Percentiles rank a stretch among this genome's conserved stretches.
Evolutionary conservation across 148 eudicot species (phyloP).

Genomic region (Rhododendron henanense): DNA sequence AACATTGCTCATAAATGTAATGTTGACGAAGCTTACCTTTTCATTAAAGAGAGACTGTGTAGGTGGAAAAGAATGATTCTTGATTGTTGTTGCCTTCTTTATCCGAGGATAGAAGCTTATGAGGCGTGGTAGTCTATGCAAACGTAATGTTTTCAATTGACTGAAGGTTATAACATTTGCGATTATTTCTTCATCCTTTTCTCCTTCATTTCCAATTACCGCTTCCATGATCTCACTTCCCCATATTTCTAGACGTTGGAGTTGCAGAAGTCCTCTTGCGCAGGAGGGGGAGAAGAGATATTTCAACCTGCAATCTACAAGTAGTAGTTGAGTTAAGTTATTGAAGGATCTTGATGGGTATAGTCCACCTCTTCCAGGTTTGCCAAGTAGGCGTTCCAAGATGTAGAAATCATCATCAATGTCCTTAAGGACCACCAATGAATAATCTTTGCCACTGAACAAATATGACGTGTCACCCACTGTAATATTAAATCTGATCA

Average conservation of each 20-base stretch:
- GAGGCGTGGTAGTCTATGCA: not conserved
- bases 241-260: accelerated
- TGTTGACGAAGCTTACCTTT: not conserved
- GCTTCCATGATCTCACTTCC: not conserved
- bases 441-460: no score
- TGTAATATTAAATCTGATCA: not conserved
- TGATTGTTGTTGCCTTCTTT: not conserved
- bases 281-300: no score
- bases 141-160: accelerated
- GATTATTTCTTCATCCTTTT: not conserved
- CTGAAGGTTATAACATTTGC: not conserved
- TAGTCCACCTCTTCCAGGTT: not conserved
- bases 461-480: not conserved
- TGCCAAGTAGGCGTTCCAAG: not conserved
- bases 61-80: not conserved
- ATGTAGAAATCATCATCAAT: not conserved
- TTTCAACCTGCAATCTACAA: no score
- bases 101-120: not conserved
- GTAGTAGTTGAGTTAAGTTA: not conserved
- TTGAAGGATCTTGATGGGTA: not conserved
- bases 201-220: not conserved
- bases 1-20: not conserved
- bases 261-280: no score
- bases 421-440: no score
- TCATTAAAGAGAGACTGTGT: not conserved